Evolutionary conservation across 2,329 filamentous ascomycete genomes (phyloP), one percentile per base, ranked within the genome.

Genomic region (Neopestalotiopsis sp.): DNA sequence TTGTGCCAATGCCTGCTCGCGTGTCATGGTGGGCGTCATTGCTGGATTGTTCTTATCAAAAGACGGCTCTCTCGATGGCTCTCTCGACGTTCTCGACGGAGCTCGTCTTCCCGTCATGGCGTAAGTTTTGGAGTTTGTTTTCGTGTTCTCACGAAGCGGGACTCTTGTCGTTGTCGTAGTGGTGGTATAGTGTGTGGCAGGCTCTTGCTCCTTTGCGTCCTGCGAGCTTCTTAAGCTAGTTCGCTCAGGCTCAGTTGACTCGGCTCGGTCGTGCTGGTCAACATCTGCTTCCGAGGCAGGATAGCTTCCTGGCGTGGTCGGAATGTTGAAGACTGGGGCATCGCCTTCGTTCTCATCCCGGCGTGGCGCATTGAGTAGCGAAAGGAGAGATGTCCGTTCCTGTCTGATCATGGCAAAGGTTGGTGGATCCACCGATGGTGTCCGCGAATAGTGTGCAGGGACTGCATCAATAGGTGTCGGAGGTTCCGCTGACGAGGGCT

Each of bases 1-100:
- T 77, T 91, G 89, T 67, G 91, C 91, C 17, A 95, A 85, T 3
- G 92, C 92, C 79, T 94, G 86, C 78, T 94, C 93, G 67, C 93
- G 86, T 32, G 89, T 89, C 87, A 91, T 90, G 53, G 89, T 91
- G 5, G 89, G 88, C 57, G 87, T 90, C 70, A 91, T 78, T 10
- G 88, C 88, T 24, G 88, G 87, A 76, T 90, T 87, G 70, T 80
- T 86, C 56, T 82, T 76, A 76, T 89, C 87, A 73, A 89, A 89
- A 10, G 81, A 83, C 59, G 59, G 59, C n/a, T 62, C 32, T 34
- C 59, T 53, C 4, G 82, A 38, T 7, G 34, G 81, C 7, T 73
- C 72, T 67, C 77, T 74, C 67, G 69, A 66, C 30, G 72, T 72
- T 67, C 77, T 74, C 67, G 69, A 66, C 30, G 72, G 73, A 14